Base-by-base conservation (phyloP, 2,329 filamentous ascomycete species). In the Elsinoe ampelina region DNA sequence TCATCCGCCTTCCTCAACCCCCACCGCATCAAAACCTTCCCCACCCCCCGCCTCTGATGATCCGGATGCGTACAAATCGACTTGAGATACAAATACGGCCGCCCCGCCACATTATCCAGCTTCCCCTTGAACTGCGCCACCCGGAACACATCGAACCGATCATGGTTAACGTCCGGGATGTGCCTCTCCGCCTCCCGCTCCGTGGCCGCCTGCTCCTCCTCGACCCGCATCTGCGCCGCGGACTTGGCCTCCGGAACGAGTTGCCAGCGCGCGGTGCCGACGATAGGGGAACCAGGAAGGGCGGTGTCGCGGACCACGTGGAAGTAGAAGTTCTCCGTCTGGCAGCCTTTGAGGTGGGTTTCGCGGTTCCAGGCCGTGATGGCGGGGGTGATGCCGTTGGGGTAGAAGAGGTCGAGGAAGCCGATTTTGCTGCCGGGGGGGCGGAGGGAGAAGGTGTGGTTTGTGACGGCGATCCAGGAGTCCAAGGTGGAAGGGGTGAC, bases 21-120 rank as follows among this genome's bases (percentile, higher is more conserved):
- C 65, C 67, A 68, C 17, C 67, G 61, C 48, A 74, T 20, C 34
- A 72, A 57, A 43, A 70, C 57, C 10, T 48, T 61, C 1, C 64
- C 72, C 10, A 69, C 70, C 0, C 72, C 72, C 12, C 66, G 64
- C 2, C 68, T 57, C 19, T 71, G 68, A 30, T 73, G 65, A 7
- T 67, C 63, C 0, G 70, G 70, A 59, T 68, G 63, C 41, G 69
- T 71, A 11, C 56, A 60, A 36, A 69, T 59, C 8, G 63, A 38
- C 2, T 43, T 54, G 15, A 64, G 52, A 20, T 58, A 55, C 13
- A 61, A 32, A 42, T 62, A 61, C 2, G 61, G 56, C 35, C 32
- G 47, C 13, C 56, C 60, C 6, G 30, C 55, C 56, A 62, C 45
- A 8, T 48, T 50, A 19, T 60, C 58, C 2, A 35, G 30, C 52